A percentile compares a stretch with the other conserved stretches of the same genome.
These are phyloP conservation scores for Magnusiomyces tetraspermus DNA, from an alignment of 1,139 yeast species.

Conservation along the genomic window DNA sequence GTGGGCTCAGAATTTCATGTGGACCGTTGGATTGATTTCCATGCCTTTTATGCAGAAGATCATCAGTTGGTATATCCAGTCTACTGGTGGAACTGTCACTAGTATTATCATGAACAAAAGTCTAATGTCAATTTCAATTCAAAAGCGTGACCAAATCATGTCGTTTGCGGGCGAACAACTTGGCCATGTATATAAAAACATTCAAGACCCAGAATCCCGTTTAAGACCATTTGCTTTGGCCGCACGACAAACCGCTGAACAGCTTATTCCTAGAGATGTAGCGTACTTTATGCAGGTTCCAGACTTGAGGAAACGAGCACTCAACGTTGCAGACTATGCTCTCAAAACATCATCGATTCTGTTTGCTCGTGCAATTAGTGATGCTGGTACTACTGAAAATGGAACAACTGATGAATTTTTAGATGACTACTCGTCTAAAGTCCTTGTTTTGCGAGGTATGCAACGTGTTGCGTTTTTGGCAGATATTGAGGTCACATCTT, in stretches of 20 bases:
- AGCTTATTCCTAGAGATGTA: constrained; percentile 11
- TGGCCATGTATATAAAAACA: constrained; percentile 16
- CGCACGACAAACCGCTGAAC: not conserved
- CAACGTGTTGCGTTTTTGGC: constrained; percentile 84
- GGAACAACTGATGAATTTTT: constrained; percentile 66
- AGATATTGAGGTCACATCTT: constrained; percentile 70
- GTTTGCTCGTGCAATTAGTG: constrained; percentile 37
- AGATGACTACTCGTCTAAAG: constrained; percentile 46
- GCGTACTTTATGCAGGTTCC: constrained; percentile 11
- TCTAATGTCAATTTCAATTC: constrained; percentile 69
- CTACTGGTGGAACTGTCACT: constrained; percentile 90
- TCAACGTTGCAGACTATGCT: constrained; percentile 14
- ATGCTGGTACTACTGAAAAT: constrained; percentile 40
- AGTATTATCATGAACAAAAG: constrained; percentile 51
- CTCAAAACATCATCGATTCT: not conserved
- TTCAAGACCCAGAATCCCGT: constrained; percentile 9
- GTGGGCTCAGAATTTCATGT: constrained; percentile 94
- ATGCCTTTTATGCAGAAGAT: constrained; percentile 76
- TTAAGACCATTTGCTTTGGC: not conserved
- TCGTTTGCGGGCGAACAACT: not conserved
- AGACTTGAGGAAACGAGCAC: not conserved
- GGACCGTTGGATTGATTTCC: constrained; percentile 89
- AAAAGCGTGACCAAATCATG: constrained; percentile 36
- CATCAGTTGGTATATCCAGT: constrained; percentile 88
- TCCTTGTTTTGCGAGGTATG: constrained; percentile 78